Base-by-base conservation (phyloP, 1,284 basidiomycete species). In the Fomitopsis betulina region DNA sequence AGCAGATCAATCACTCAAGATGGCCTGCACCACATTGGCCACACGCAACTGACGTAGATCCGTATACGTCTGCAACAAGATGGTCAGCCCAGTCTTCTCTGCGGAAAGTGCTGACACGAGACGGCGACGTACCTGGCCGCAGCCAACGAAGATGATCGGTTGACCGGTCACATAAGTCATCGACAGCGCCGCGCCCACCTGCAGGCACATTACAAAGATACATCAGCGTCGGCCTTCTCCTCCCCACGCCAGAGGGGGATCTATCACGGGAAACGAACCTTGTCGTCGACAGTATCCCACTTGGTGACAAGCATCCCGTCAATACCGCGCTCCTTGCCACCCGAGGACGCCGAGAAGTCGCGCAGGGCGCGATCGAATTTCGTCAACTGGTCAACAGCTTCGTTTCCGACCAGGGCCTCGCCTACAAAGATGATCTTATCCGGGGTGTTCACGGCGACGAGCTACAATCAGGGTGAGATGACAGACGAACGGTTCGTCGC, bases 161-260 rank as follows among this genome's bases (percentile, higher is more conserved):
- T 97, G 94, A 21, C 95, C 94, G 4, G 95, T 98, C 45, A 96
- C 93, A 73, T 96, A 97, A 42, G 95, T 96, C 96, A 98, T 98
- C 3, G 93, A 96, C 55, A 98, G 79, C 10, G 95, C 96, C 2
- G 95, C 95, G 40, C 95, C 95, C 55, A 98, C 95, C 89, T 96
- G 66, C 42, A 58, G 59, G 33, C 21, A 39, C 56, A 40, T 47
- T 32, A 53, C 50, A 32, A 50, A 27, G 37, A 30, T 42, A 17
- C 35, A 45, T 17, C 25, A 30, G 38, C 42, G 32, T 21, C 32
- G 5, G 33, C 42, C 0, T n/a, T 38, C 43, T 0, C 35, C 13
- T 37, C 35, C n/a, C 12, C 33, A 45, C 23, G 42, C 35, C 56
- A 35, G 50, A 27, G 25, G 25, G 33, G n/a, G 23, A 19, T 19